Evolutionary conservation across 2,329 filamentous ascomycete genomes (phyloP).

Genomic region (Pezicula carpinea): DNA sequence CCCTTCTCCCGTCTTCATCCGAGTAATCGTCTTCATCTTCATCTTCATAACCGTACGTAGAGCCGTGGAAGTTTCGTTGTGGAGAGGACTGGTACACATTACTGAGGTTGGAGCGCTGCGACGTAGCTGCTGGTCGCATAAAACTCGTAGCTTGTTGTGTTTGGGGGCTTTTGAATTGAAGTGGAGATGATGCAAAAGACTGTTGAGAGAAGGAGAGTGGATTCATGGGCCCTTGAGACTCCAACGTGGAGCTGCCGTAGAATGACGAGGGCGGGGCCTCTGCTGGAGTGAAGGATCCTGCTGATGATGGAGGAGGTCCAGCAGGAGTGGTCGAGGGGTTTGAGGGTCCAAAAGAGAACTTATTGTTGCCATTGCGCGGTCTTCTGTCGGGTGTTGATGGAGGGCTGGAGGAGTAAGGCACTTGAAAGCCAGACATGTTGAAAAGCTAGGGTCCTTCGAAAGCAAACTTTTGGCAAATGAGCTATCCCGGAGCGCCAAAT

Average conservation of each 20-base stretch:
- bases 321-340: conserved; percentile 52
- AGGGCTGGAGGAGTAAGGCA: conserved; percentile 26
- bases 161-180: conserved; percentile 15
- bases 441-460: neutral
- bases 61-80: conserved; percentile 13
- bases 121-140: conserved; percentile 12
- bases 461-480: neutral
- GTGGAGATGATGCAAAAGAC: conserved; percentile 14
- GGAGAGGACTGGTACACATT: conserved; percentile 32
- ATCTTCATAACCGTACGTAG: conserved; percentile 33
- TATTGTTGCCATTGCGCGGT: conserved; percentile 20
- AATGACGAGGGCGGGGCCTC: conserved; percentile 46
- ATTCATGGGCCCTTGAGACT: conserved; percentile 20
- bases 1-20: conserved; percentile 32
- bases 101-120: conserved; percentile 48
- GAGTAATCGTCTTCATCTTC: conserved; percentile 36
- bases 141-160: conserved; percentile 16
- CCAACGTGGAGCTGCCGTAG: conserved; percentile 46
- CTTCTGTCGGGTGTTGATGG: conserved; percentile 31
- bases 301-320: conserved; percentile 47
- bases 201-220: conserved; percentile 32
- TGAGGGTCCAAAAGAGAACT: conserved; percentile 22
- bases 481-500: neutral
- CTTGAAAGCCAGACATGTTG: conserved; percentile 21
- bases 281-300: conserved; percentile 50